Evolutionary conservation across 176 grass and related monocot genomes (phyloP).

Genomic region (Thalia dealbata): DNA sequence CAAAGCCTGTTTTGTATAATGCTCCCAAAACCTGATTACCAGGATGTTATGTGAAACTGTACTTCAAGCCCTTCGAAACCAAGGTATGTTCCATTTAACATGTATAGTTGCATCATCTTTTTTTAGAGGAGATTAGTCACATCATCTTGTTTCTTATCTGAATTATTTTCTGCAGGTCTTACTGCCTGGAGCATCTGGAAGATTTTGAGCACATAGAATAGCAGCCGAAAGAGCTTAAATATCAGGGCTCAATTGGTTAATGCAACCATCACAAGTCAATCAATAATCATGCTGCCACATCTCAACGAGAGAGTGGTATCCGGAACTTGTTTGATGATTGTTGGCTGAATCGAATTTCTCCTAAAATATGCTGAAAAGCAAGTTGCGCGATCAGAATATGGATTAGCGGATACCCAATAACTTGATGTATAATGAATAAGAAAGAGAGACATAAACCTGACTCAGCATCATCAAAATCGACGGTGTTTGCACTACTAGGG

Average conservation of each 20-base stretch:
- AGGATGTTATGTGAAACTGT: slow-evolving; percentile 33
- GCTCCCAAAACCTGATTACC: slow-evolving; percentile 22
- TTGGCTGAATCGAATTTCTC: slow-evolving; percentile 67
- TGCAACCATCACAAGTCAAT: slow-evolving; percentile 47
- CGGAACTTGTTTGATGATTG: slow-evolving; percentile 71
- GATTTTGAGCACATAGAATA: neutral
- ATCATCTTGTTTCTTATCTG: slow-evolving; percentile 15
- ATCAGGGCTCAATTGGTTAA: neutral
- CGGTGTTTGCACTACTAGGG: slow-evolving; percentile 72
- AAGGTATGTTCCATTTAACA: slow-evolving; percentile 16
- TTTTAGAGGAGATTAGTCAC: no score
- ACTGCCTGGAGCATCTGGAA: slow-evolving; percentile 50
- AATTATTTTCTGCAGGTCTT: slow-evolving; percentile 41
- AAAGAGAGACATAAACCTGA: slow-evolving; percentile 71
- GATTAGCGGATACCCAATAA: slow-evolving; percentile 16
- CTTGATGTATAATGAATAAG: slow-evolving; percentile 30
- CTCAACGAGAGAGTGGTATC: slow-evolving; percentile 93
- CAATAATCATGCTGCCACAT: slow-evolving; percentile 69
- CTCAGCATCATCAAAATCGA: slow-evolving; percentile 95
- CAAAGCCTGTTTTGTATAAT: slow-evolving; percentile 13
- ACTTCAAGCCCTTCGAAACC: slow-evolving; percentile 28
- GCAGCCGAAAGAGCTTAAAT: neutral
- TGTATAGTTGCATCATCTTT: slow-evolving; percentile 24
- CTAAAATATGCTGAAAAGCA: slow-evolving; percentile 76
- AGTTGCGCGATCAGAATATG: slow-evolving; percentile 34